Conservation (phyloP, 2,329 filamentous ascomycete genomes). For the Nothomitra cinnamomea region DNA sequence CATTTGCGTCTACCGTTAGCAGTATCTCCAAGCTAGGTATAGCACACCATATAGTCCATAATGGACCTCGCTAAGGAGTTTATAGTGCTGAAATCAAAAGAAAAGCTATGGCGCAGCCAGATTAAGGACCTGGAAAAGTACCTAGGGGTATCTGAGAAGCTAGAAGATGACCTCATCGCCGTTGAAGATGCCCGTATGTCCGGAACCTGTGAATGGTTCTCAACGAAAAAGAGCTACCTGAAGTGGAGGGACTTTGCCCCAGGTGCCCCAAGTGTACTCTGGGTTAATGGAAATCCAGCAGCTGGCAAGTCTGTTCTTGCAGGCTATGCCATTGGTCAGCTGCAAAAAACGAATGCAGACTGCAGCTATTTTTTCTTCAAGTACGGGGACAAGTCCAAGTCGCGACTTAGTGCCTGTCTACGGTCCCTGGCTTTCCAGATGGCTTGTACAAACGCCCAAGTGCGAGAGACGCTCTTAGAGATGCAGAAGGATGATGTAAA, state of each 20-base stretch:
- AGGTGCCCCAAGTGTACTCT: slow-evolving; percentile 12
- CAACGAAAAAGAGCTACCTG: slow-evolving; percentile 7
- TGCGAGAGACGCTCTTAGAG: slow-evolving; percentile 10
- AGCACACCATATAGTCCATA: not conserved
- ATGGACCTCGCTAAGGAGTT: not conserved
- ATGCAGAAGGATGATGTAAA: slow-evolving; percentile 11
- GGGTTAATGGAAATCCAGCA: slow-evolving; percentile 18
- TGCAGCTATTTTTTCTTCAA: slow-evolving; percentile 23
- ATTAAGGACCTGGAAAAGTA: slow-evolving; percentile 10
- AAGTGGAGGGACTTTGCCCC: slow-evolving; percentile 6
- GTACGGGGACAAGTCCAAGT: slow-evolving; percentile 16
- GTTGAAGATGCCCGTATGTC: slow-evolving; percentile 9
- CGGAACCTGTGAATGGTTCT: slow-evolving; percentile 16
- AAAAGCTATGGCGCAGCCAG: not conserved
- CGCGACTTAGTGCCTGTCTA: slow-evolving; percentile 14
- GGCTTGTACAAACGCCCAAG: slow-evolving; percentile 12
- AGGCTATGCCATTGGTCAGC: slow-evolving; percentile 15
- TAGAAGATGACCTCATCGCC: slow-evolving; percentile 11
- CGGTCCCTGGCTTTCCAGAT: slow-evolving; percentile 21
- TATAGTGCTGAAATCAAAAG: not conserved
- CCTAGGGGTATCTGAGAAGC: slow-evolving; percentile 7
- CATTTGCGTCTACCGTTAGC: slow-evolving; percentile 7
- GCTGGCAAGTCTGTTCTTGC: slow-evolving; percentile 20
- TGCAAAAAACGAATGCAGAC: slow-evolving; percentile 8
- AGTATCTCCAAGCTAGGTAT: slow-evolving; percentile 10